Base-by-base conservation (phyloP, 306 rosid species). In the Trifolium dubium region DNA sequence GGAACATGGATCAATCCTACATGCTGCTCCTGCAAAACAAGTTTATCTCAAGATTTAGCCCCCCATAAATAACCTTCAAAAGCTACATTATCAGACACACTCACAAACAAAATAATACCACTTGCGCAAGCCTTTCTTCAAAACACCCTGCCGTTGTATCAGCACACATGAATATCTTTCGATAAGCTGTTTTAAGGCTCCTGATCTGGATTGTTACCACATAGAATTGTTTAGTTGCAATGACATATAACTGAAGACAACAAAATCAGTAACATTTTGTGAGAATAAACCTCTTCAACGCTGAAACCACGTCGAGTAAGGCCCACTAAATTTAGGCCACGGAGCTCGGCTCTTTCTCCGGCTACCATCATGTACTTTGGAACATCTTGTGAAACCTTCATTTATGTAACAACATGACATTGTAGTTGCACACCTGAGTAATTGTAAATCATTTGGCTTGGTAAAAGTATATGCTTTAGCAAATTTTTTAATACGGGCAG, bases 281-380 rank as follows among this genome's bases (percentile, higher is more conserved):
- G 18, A 17, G 68, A 29, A 49, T 34, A 41, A 69, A 89, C 98
- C 97, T 94, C 96, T 55, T 73, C 60, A 34, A 10, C 53, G 40
- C 89, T 86, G 83, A 92, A 88, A 70, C 95, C 92, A 76, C 63
- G 72, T 14, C 97, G 96, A 23, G 87, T 81, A 60, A 94, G 97
- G 77, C 96, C 99, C 73, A 87, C 97, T 59, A 87, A 65, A 75
- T 94, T 92, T 46, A 94, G 89, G 79, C 97, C 95, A 28, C 90
- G 97, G 73, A 94, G 92, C 76, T 85, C 90, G 1, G 97, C 89
- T 82, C 96, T 88, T 58, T 88, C 95, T 76, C 99, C 93, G 1
- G 90, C 77, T 15, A 89, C 99, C 97, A 92, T 83, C 96, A 83
- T 81, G 81, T 88, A 89, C 83, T 83, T 89, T 10, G 99, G 97